Evolutionary conservation across 495 filamentous ascomycete genomes (phyloP), one percentile per base, ranked within the genome.

Genomic region (Neurospora sublineolata): DNA sequence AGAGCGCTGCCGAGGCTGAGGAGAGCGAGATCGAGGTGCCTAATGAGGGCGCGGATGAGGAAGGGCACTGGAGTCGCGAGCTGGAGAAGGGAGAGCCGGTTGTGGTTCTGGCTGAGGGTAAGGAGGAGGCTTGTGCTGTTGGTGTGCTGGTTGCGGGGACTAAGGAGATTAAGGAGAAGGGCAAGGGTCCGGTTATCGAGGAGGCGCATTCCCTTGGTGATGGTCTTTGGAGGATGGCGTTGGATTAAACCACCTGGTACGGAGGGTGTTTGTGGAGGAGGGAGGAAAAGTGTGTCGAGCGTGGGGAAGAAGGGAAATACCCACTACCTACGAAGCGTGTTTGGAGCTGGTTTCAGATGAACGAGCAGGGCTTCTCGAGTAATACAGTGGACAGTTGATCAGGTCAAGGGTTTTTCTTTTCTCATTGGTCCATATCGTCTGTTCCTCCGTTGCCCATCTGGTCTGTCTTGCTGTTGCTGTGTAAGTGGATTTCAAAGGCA

Each of bases 141-240:
- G 95, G 95, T 3, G 80, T 90, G 78, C 78, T 98, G 83, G 92
- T 90, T 83, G 90, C 92, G 85, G 91, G 93, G 14, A 97, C 95
- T 0, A 89, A 91, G 85, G 93, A 97, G 81, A 92, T 96, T 75
- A 97, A 93, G 87, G 90, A 87, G 76, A 93, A 94, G 83, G 92
- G 92, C 73, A 97, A 97, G 84, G 96, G 94, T 1, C 90, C 93
- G 40, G 95, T 92, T 30, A 91, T 97, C 76, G 95, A 99, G 85
- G 88, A 90, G 72, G 92, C 91, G 68, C 94, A 97, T 88, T 97
- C 89, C 85, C 79, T 97, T 64, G 95, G 96, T 8, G 95, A 99
- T 88, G 95, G 94, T 70, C 80, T 99, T 73, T 99, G 95, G 95
- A 90, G 83, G 82, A 81, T 96, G 80, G 83, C 80, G 72, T 80